Evolutionary conservation across 306 rosid species (phyloP).

Genomic region (Castanea crenata): DNA sequence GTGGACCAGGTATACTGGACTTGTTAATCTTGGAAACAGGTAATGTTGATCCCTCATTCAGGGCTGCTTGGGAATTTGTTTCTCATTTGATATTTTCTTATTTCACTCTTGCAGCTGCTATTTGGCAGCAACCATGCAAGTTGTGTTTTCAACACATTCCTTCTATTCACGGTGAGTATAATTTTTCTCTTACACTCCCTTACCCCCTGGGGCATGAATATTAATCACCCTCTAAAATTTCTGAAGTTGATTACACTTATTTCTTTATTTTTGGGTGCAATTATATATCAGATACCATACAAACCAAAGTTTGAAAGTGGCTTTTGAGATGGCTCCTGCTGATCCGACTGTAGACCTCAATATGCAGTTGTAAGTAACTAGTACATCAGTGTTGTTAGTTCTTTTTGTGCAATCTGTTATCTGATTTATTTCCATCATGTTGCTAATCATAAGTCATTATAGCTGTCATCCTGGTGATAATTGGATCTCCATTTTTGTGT

Average conservation of each 20-base stretch:
- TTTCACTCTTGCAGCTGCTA: slow-evolving; percentile 77
- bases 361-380: slow-evolving; percentile 65
- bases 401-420: background rate
- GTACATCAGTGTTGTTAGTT: background rate
- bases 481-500: background rate
- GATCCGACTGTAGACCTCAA: slow-evolving; percentile 94
- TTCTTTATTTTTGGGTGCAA: background rate
- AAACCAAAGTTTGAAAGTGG: slow-evolving; percentile 51
- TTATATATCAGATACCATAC: slow-evolving; percentile 51
- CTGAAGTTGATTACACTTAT: slow-evolving; percentile 12
- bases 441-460: background rate
- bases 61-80: slow-evolving; percentile 9
- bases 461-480: background rate
- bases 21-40: slow-evolving; percentile 97
- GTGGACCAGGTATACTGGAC: slow-evolving; percentile 94
- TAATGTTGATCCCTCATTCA: slow-evolving; percentile 25
- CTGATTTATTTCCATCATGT: slow-evolving; percentile 4
- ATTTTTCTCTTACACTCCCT: background rate
- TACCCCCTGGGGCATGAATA: background rate
- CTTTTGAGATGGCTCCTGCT: slow-evolving; percentile 76
- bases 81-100: slow-evolving; percentile 4
- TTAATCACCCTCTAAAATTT: background rate
- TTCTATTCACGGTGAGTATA: slow-evolving; percentile 59
- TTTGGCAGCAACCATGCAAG: slow-evolving; percentile 95
- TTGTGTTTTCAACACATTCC: slow-evolving; percentile 67